Evolutionary conservation across 2,329 filamentous ascomycete species (phyloP).

Genomic region (Alternaria sp.): DNA sequence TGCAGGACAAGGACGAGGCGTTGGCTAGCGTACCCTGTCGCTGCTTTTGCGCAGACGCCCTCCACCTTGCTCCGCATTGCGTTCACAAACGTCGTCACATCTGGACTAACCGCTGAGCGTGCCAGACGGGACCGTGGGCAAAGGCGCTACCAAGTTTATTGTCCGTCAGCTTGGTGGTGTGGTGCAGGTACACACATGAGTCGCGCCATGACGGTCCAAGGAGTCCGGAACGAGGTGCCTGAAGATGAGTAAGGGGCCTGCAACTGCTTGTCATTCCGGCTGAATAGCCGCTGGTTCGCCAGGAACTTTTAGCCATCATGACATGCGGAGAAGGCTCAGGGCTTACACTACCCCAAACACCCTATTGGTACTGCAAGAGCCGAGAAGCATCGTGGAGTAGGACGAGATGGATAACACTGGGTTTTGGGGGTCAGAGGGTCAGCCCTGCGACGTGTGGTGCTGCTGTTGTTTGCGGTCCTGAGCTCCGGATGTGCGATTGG

Average conservation of each 20-base stretch:
- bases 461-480: conserved; percentile 14
- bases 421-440: conserved; percentile 29
- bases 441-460: conserved; percentile 28
- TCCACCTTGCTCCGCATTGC: conserved; percentile 11
- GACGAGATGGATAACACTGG: conserved; percentile 28
- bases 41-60: conserved; percentile 34
- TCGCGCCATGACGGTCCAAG: conserved; percentile 21
- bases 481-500: conserved; percentile 21
- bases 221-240: conserved; percentile 46
- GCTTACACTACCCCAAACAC: conserved; percentile 11
- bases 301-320: conserved; percentile 27
- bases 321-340: conserved; percentile 19
- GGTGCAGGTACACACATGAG: conserved; percentile 6
- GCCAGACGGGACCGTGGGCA: conserved; percentile 35
- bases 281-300: conserved; percentile 34
- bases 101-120: conserved; percentile 27
- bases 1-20: conserved; percentile 17
- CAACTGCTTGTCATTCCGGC: conserved; percentile 23
- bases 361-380: conserved; percentile 27
- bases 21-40: conserved; percentile 28
- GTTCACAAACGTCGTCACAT: conserved; percentile 22
- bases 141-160: conserved; percentile 31
- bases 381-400: conserved; percentile 25
- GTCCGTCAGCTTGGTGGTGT: conserved; percentile 39
- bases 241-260: conserved; percentile 26